Evolutionary conservation across 2,329 filamentous ascomycete genomes (phyloP), one percentile per base, ranked within the genome.

Genomic region (Xylaria sp.): DNA sequence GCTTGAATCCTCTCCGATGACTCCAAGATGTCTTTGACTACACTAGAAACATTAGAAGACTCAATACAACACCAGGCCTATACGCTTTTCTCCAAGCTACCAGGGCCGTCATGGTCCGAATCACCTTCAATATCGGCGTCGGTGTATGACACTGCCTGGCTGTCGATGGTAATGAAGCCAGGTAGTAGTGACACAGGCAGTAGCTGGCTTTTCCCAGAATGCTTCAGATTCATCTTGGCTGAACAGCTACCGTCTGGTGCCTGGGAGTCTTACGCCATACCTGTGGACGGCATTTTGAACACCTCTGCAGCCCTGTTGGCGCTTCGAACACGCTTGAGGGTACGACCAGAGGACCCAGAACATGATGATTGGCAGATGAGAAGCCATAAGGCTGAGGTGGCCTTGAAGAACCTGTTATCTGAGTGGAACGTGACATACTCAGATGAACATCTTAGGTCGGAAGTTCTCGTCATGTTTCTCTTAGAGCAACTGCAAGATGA

Each of bases 81-180:
- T 31, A 31, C 28, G 9, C 28, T 5, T 9, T 9, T 31, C 28
- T 5, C 9, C 28, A 31, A 31, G 4, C 9, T 31, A 31, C 28
- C 28, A 31, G 28, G 9, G 28, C 28, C 4, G 28, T 31, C 28
- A 31, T 31, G 28, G 28, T 9, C 28, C 28, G n/a, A 6, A 19
- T 2, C 17, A 7, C 19, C n/a, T 11, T 70, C 64, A 1, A 67
- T 71, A 64, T 68, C 67, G 1, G 35, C 62, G 19, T 63, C 68
- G 7, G 37, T 73, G 0, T 77, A 77, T 50, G 74, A 76, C 51
- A 76, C 75, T 0, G 75, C 75, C 1, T 77, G 76, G 75, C 64
- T 77, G 0, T 71, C 75, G 0, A 73, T 76, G 68, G 49, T 73
- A 8, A 61, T 51, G n/a, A 35, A 49, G 35, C n/a, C 31, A 25